These are phyloP conservation scores for Annulohypoxylon nitens DNA, from an alignment of 495 filamentous ascomycete species.

Conservation along the genomic window DNA sequence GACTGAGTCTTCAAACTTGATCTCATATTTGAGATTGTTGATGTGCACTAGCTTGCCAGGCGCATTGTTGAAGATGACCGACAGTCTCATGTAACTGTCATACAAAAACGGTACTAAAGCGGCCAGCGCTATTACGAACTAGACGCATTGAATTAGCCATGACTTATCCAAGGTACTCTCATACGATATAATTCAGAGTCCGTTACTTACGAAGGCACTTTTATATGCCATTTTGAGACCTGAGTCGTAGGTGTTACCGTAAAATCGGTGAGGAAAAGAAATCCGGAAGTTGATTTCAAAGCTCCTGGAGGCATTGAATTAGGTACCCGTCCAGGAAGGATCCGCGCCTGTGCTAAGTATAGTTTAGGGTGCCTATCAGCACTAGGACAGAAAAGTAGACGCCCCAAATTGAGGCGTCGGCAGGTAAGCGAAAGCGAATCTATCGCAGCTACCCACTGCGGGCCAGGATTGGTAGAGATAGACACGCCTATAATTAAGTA, in stretches of 20 bases:
- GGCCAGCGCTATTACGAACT: conserved; percentile 42
- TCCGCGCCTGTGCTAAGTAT: neutral
- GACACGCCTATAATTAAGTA: neutral
- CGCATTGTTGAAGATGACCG: conserved; percentile 45
- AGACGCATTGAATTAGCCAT: conserved; percentile 3
- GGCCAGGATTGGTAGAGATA: neutral
- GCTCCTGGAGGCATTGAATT: neutral
- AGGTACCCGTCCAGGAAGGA: neutral
- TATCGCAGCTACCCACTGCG: neutral
- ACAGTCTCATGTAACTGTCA: conserved; percentile 10
- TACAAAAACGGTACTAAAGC: conserved; percentile 35
- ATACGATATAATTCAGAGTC: neutral
- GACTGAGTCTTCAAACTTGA: conserved; percentile 56
- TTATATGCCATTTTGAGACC: conserved; percentile 39
- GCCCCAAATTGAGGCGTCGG: neutral
- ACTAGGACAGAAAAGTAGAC: neutral
- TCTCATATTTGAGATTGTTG: conserved; percentile 48
- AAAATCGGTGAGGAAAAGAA: neutral
- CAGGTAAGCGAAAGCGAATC: conserved; percentile 10
- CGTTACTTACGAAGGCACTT: conserved; percentile 37
- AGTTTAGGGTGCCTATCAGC: conserved; percentile 8
- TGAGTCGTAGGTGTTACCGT: neutral
- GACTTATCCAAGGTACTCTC: no score
- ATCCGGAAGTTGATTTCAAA: neutral
- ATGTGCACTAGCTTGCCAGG: conserved; percentile 47